Conservation (phyloP, 345 rosid genomes). For the Hypericum perforatum region DNA sequence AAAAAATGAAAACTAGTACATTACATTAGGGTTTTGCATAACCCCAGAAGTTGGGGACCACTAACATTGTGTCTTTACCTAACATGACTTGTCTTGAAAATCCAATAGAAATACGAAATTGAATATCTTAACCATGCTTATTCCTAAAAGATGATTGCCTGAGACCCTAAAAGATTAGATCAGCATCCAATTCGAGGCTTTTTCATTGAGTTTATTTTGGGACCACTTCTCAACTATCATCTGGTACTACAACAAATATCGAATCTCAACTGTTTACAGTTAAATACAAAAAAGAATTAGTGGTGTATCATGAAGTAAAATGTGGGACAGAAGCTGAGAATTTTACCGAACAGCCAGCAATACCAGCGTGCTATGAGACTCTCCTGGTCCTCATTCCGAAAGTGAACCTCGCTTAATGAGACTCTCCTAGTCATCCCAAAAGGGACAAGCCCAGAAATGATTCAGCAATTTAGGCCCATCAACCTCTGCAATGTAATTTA, state of each 20-base stretch:
- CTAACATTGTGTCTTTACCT: constrained; percentile 39
- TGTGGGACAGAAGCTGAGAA: constrained; percentile 33
- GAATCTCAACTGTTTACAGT: constrained; percentile 9
- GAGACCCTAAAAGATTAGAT: constrained; percentile 12
- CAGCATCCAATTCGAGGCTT: constrained; percentile 22
- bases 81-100: constrained; percentile 41
- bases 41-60: constrained; percentile 65
- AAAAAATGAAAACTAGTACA: too few relatives aligned
- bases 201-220: constrained; percentile 20
- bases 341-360: constrained; percentile 17
- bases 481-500: too few relatives aligned
- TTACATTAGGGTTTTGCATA: constrained; percentile 36
- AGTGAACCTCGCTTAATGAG: too few relatives aligned
- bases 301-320: constrained; percentile 9
- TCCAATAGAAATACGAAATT: constrained; percentile 41
- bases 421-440: too few relatives aligned
- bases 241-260: too few relatives aligned
- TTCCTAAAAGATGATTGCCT: too few relatives aligned
- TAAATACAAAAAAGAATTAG: constrained; percentile 8
- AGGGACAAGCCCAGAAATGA: too few relatives aligned
- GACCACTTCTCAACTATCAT: constrained; percentile 71
- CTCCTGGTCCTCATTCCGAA: constrained; percentile 2
- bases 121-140: constrained; percentile 53
- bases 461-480: too few relatives aligned
- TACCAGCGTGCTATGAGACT: constrained; percentile 14